Percentiles rank a stretch among this genome's conserved stretches.
Evolutionary conservation across 495 filamentous ascomycete species (phyloP).

Genomic region (Penicillium ochrochloron): DNA sequence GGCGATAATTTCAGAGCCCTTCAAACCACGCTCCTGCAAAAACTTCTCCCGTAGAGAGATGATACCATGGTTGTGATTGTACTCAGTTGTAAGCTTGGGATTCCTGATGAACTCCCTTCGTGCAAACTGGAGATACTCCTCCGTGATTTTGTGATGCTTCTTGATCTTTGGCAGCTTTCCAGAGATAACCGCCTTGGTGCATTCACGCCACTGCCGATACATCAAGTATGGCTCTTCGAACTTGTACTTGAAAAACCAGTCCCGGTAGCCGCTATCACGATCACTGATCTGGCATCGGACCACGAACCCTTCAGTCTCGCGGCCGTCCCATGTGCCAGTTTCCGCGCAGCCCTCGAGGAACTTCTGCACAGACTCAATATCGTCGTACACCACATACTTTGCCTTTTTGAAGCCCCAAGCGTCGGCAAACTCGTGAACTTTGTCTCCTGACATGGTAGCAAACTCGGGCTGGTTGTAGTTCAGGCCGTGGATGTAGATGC

Average conservation of each 20-base stretch:
- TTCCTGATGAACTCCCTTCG: constrained; percentile 70
- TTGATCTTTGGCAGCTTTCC: constrained; percentile 74
- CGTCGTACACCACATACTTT: constrained; percentile 76
- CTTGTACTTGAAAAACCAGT: constrained; percentile 99
- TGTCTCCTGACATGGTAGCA: constrained; percentile 74
- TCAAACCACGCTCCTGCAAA: constrained; percentile 75
- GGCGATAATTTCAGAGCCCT: constrained; percentile 81
- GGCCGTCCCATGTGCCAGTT: constrained; percentile 82
- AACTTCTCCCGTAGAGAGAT: constrained; percentile 89
- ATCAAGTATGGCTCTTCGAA: constrained; percentile 98
- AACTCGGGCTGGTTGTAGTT: constrained; percentile 93
- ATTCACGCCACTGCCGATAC: constrained; percentile 98
- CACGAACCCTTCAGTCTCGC: constrained; percentile 96
- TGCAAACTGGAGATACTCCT: constrained; percentile 86
- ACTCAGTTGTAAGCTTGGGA: constrained; percentile 64
- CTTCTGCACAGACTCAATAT: constrained; percentile 68
- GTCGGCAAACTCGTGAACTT: constrained; percentile 87
- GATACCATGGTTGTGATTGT: constrained; percentile 92
- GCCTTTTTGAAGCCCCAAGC: constrained; percentile 93
- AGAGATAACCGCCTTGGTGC: constrained; percentile 84
- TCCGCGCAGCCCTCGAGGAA: constrained; percentile 86
- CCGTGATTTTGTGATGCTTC: constrained; percentile 89
- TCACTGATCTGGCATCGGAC: constrained; percentile 79
- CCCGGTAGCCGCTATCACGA: constrained; percentile 59
- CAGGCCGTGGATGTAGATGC: constrained; percentile 93